Conservation (phyloP, 2,329 filamentous ascomycete genomes). For the Rutstroemia sp. region DNA sequence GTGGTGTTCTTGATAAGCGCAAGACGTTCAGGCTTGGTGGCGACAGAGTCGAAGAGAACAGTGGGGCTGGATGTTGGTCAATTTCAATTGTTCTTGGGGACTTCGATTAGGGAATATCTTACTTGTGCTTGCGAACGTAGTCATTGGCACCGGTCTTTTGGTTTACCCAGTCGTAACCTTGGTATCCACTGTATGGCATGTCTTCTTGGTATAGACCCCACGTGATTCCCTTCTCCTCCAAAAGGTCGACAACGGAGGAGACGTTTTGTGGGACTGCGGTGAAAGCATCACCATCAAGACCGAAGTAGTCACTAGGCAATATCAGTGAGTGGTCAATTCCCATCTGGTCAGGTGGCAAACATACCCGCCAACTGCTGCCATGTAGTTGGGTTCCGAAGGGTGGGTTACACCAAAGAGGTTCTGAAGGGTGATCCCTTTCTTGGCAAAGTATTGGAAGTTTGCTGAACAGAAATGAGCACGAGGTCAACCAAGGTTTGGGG, state of each 20-base stretch:
- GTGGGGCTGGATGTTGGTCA: constrained; percentile 31
- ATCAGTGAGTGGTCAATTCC: neutral
- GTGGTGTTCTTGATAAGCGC: constrained; percentile 68
- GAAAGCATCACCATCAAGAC: constrained; percentile 63
- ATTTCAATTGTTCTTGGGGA: neutral
- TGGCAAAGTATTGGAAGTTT: constrained; percentile 50
- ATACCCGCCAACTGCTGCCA: constrained; percentile 53
- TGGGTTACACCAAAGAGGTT: constrained; percentile 60
- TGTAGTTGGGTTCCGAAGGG: constrained; percentile 71
- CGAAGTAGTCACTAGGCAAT: constrained; percentile 46
- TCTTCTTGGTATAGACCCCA: constrained; percentile 75
- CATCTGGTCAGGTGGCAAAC: neutral
- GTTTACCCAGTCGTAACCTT: constrained; percentile 58
- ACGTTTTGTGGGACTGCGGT: constrained; percentile 51
- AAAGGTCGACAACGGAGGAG: constrained; percentile 60
- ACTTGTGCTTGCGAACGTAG: constrained; percentile 81
- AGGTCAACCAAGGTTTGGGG: constrained; percentile 12
- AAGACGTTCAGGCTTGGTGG: constrained; percentile 50
- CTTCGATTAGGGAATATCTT: constrained; percentile 17
- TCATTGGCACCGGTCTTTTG: constrained; percentile 58
- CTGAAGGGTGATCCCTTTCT: constrained; percentile 53
- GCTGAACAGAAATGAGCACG: constrained; percentile 32
- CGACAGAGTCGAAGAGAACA: constrained; percentile 59
- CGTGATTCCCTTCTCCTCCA: constrained; percentile 55
- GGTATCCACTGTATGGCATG: constrained; percentile 66